phyloP scores from a whole-genome alignment of 768 basidiomycete genomes.

The Leccinum barrowsii region DNA sequence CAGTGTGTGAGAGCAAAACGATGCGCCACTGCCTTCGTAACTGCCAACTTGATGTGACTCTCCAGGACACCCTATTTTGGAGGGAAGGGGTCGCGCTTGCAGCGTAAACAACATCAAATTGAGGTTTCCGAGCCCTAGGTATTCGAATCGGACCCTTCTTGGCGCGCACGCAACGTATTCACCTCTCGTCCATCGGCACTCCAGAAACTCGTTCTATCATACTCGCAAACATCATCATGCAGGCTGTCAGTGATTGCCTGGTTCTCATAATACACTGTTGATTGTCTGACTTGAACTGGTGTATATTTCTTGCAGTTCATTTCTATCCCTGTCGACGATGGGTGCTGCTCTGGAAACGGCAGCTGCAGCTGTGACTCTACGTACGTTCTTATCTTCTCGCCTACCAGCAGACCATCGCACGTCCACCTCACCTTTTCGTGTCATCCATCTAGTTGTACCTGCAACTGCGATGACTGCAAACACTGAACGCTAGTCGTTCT shows the following conservation, averaged over 20 bases:
- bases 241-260: conserved; percentile 10
- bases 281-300: background rate
- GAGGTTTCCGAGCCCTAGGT: background rate
- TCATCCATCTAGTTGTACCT: conserved; percentile 9
- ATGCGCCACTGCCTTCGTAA: too few species aligned
- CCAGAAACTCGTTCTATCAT: conserved; percentile 1
- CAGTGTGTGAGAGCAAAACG: background rate
- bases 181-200: background rate
- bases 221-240: conserved; percentile 8
- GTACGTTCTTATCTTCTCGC: background rate
- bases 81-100: background rate
- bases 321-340: conserved; percentile 10
- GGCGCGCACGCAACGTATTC: background rate
- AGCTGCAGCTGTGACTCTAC: conserved; percentile 13
- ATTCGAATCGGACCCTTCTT: background rate
- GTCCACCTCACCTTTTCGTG: background rate
- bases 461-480: conserved; percentile 21
- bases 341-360: conserved; percentile 13
- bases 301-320: background rate
- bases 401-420: background rate
- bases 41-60: background rate
- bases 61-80: background rate
- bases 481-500: background rate
- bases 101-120: conserved; percentile 1
- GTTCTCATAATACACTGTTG: background rate